Percentiles rank a stretch among this genome's conserved stretches.
Conservation (phyloP, 345 rosid genomes). For the Bruguiera sexangula region DNA sequence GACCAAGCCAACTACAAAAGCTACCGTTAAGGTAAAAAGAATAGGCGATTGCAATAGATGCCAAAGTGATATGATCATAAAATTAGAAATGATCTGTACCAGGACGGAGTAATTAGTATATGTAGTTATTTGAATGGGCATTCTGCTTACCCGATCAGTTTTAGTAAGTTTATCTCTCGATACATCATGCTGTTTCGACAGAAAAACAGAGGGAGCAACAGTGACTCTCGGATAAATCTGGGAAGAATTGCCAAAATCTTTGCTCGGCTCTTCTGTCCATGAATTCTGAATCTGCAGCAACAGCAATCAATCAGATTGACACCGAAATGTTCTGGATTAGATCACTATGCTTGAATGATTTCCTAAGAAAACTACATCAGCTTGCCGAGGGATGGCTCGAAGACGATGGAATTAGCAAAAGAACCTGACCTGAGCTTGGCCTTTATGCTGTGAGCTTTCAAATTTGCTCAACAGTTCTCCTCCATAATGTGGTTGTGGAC, state of each 20-base stretch:
- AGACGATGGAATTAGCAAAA: neutral
- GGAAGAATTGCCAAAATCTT: constrained; percentile 8
- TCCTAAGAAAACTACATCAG: neutral
- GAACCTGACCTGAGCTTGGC: constrained; percentile 29
- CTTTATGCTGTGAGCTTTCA: constrained; percentile 15
- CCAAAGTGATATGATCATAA: neutral
- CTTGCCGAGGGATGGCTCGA: neutral
- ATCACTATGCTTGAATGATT: constrained; percentile 7
- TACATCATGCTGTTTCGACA: constrained; percentile 12
- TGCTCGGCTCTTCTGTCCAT: constrained; percentile 19
- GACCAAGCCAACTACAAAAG: neutral
- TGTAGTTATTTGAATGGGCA: constrained; percentile 3
- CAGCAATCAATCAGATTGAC: constrained; percentile 5
- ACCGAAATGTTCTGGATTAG: neutral
- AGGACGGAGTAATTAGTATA: neutral
- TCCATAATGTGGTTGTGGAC: constrained; percentile 21
- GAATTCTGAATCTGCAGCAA: constrained; percentile 23
- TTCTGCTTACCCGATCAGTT: constrained; percentile 32
- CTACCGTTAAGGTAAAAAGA: neutral
- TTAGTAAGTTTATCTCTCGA: constrained; percentile 19
- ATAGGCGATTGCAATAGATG: neutral
- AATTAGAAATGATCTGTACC: constrained; percentile 1
- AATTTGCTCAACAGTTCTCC: constrained; percentile 5
- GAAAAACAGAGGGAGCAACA: constrained; percentile 18
- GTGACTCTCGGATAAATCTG: constrained; percentile 21